Evolutionary conservation across 1,284 basidiomycete species (phyloP), one percentile per base, ranked within the genome.

Genomic region (Malassezia pachydermatis): DNA sequence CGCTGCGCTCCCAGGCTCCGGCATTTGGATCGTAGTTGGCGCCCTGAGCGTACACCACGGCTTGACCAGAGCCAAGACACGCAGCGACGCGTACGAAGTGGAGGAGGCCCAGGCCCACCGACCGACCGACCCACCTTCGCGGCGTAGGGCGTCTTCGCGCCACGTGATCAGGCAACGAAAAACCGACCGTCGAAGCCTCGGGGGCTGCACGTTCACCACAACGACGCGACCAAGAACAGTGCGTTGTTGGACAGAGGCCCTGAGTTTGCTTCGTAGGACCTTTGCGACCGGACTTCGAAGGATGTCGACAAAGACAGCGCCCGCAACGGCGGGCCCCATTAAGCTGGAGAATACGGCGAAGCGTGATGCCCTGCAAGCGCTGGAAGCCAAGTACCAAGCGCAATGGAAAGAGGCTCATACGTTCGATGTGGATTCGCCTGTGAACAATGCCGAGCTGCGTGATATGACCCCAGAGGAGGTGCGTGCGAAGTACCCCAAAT

Each of bases 341-440:
- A 67, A 72, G 57, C 67, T 72, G 36, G 67, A 72, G 51, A 72
- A 72, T 55, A 96, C 92, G 25, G 83, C 80, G 64, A 96, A 96
- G 75, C 81, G 90, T 69, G 92, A 96, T 75, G 78, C 83, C 65
- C 76, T 96, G 46, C 84, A 80, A 66, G 77, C 78, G 35, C 76
- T 96, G 51, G 90, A 96, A 74, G 80, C 81, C 67, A 78, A 81
- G 72, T 88, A 87, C 62, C 90, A 95, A 74, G 72, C 78, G 54
- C 76, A 78, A 64, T 95, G 92, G 94, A 76, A 76, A 51, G 63
- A 70, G 17, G 59, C 70, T 43, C 69, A 75, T 33, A 55, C 74
- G 46, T 98, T 98, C 72, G 83, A 95, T 73, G 79, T 84, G 67
- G 78, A 86, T 63, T 83, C 88, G 29, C 89, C 92, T 2, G 59